Conservation (phyloP, 805 yeast genomes). For the Yarrowia alimentaria region DNA sequence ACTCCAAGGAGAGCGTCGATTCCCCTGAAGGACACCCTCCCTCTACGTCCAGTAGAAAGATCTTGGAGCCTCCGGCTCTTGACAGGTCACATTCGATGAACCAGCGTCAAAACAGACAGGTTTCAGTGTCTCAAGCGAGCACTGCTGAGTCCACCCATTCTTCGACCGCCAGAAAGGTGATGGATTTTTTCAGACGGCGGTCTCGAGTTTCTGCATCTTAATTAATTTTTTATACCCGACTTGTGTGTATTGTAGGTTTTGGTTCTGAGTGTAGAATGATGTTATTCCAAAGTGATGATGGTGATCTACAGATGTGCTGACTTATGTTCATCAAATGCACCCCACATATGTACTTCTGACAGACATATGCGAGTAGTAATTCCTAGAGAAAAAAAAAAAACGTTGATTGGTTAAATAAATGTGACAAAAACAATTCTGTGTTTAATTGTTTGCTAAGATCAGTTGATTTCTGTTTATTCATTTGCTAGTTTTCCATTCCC, state of each 20-base stretch:
- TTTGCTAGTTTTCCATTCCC: too few relatives aligned
- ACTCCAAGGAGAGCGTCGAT: conserved; percentile 26
- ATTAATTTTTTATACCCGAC: conserved; percentile 10
- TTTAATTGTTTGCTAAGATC: too few relatives aligned
- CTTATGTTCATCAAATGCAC: too few relatives aligned
- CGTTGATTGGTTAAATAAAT: too few relatives aligned
- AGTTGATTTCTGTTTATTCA: too few relatives aligned
- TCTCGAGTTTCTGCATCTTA: conserved; percentile 36
- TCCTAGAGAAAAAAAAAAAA: too few relatives aligned
- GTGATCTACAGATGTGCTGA: too few relatives aligned
- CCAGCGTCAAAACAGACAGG: conserved; percentile 32
- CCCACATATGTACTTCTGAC: too few relatives aligned
- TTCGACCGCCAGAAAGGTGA: conserved; percentile 39
- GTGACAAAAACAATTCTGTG: too few relatives aligned
- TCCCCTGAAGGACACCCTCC: conserved; percentile 8
- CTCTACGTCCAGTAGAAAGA: conserved; percentile 29
- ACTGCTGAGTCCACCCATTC: conserved; percentile 31
- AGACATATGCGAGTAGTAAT: too few relatives aligned
- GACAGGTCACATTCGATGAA: conserved; percentile 30
- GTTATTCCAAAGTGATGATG: too few relatives aligned
- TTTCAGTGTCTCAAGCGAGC: conserved; percentile 3
- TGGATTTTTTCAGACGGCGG: conserved; percentile 42
- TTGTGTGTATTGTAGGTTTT: background rate
- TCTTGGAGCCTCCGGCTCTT: conserved; percentile 32
- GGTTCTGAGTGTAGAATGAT: background rate